Evolutionary conservation across 2,329 filamentous ascomycete species (phyloP), one percentile per base, ranked within the genome.

Genomic region (Sporothrix brasiliensis): DNA sequence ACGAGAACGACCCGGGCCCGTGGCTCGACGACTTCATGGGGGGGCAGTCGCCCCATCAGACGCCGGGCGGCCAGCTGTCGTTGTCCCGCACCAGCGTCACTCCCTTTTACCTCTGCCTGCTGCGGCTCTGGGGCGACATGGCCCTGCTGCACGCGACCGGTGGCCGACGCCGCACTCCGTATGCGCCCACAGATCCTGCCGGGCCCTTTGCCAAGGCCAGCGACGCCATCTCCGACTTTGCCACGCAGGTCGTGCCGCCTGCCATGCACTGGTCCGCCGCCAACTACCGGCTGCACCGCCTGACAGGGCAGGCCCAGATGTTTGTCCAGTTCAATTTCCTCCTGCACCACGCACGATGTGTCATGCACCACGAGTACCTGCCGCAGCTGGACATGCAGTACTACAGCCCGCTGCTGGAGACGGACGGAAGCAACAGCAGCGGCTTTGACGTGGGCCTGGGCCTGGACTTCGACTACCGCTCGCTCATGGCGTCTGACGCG

Each of bases 331-430:
- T 71, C 3, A 63, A 69, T 21, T 50, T 69, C 9, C n/a, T 71
- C 34, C 9, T 71, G 27, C 47, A 63, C 30, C 70, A 69, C 24
- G 49, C 56, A 2, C 70, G 53, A 50, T 71, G 58, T 7, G 66
- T 66, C 13, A 63, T 69, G 53, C 70, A 69, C 16, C 67, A 69
- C 24, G 70, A 71, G 52, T 71, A 71, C 47, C 70, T 71, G 27
- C 66, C 70, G 21, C 70, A 71, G 67, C 67, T 69, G 44, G 67
- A 69, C 44, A 61, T 61, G 67, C 67, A 69, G 54, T 69, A 69
- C 67, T 69, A 69, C 21, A 24, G 53, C 27, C 21, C 65, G 5
- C 14, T 56, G 9, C 6, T 34, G 34, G 53, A 58, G 53, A 56
- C 24, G 24, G 53, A 34, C 13, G 41, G 7, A 24, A 41, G 41